phyloP scores from a whole-genome alignment of 1,284 basidiomycete species.

The Sporisorium graminicola region DNA sequence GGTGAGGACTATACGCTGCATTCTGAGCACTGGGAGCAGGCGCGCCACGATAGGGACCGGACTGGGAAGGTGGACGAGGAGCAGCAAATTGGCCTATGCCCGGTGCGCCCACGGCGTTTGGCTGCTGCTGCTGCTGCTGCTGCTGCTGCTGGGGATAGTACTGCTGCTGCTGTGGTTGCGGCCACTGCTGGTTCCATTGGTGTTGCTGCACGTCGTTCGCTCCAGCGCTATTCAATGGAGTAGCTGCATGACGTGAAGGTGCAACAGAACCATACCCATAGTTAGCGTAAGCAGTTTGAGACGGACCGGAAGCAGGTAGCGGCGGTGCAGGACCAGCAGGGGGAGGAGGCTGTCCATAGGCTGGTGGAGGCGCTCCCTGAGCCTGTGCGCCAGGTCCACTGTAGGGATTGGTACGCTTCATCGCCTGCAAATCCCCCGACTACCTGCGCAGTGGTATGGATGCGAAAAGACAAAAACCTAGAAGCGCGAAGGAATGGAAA shows the following conservation, averaged over 20 bases:
- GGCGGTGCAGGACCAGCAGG: slow-evolving; percentile 45
- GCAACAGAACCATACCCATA: slow-evolving; percentile 56
- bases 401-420: slow-evolving; percentile 40
- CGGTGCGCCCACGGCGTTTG: slow-evolving; percentile 19
- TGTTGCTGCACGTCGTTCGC: slow-evolving; percentile 34
- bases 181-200: slow-evolving; percentile 60
- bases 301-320: slow-evolving; percentile 26
- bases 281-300: slow-evolving; percentile 48
- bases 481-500: background rate
- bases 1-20: slow-evolving; percentile 28
- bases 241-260: slow-evolving; percentile 16
- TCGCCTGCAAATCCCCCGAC: slow-evolving; percentile 5
- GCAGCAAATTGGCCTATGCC: slow-evolving; percentile 17
- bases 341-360: slow-evolving; percentile 37
- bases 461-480: background rate
- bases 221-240: slow-evolving; percentile 11
- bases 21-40: slow-evolving; percentile 14
- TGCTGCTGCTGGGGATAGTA: slow-evolving; percentile 48
- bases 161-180: slow-evolving; percentile 28
- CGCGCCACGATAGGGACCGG: slow-evolving; percentile 22
- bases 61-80: slow-evolving; percentile 19
- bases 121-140: slow-evolving; percentile 50
- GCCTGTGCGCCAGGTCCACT: slow-evolving; percentile 15
- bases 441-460: background rate
- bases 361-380: slow-evolving; percentile 19